Conservation (phyloP, 768 basidiomycete species). For the Neoboletus magnificus region DNA sequence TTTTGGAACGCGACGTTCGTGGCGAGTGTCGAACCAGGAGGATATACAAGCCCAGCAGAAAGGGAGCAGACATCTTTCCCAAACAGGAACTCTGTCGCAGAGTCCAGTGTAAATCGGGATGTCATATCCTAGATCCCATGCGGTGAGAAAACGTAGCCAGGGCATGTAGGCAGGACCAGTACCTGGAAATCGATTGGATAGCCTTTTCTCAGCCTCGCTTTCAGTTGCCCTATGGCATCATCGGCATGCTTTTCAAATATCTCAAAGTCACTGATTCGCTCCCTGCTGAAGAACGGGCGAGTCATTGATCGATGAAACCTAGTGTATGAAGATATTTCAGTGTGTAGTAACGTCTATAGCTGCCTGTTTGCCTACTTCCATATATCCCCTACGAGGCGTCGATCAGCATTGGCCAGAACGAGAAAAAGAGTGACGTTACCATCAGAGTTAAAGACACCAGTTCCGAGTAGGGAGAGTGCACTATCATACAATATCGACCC, state of each 20-base stretch:
- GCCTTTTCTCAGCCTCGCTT: slow-evolving; percentile 41
- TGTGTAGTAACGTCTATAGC: neutral
- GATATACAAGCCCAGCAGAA: slow-evolving; percentile 47
- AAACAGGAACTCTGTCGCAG: slow-evolving; percentile 58
- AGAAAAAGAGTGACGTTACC: slow-evolving; percentile 28
- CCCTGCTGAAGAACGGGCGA: slow-evolving; percentile 57
- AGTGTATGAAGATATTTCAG: neutral
- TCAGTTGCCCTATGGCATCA: slow-evolving; percentile 44
- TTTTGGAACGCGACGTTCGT: slow-evolving; percentile 11
- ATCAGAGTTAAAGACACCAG: slow-evolving; percentile 56
- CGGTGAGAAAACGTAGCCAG: neutral
- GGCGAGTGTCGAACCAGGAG: slow-evolving; percentile 24
- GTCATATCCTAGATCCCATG: slow-evolving; percentile 42
- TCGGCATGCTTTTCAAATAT: slow-evolving; percentile 51
- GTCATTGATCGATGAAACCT: slow-evolving; percentile 61
- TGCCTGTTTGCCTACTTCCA: slow-evolving; percentile 47
- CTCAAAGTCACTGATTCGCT: slow-evolving; percentile 53
- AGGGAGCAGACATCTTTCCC: slow-evolving; percentile 46
- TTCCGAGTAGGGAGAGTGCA: slow-evolving; percentile 42
- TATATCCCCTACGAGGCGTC: slow-evolving; percentile 39
- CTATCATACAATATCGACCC: slow-evolving; percentile 12
- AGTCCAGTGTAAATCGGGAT: slow-evolving; percentile 57
- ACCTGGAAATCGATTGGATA: slow-evolving; percentile 59
- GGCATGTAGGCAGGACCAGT: neutral
- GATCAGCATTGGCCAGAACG: neutral